Conservation (phyloP, 345 rosid species). For the Stellera chamaejasme region DNA sequence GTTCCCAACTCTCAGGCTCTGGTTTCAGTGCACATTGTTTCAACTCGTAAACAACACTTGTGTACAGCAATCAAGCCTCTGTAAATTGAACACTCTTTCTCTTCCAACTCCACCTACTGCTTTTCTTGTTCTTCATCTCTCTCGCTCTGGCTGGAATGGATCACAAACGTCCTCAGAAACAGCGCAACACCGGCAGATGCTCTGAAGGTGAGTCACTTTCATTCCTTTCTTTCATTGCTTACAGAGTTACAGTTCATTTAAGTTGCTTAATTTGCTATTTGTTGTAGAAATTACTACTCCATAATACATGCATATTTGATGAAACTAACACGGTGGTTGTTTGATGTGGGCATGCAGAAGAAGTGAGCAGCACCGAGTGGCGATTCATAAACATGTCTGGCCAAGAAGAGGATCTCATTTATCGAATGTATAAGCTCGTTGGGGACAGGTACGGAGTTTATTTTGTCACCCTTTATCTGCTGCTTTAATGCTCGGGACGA, state of each 20-base stretch:
- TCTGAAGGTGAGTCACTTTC: conserved; percentile 46
- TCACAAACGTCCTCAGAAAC: conserved; percentile 50
- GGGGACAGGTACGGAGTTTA: conserved; percentile 51
- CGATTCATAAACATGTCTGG: conserved; percentile 78
- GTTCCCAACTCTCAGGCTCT: conserved; percentile 10
- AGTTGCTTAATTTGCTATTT: background rate
- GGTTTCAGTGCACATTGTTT: conserved; percentile 9
- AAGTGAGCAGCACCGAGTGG: conserved; percentile 95
- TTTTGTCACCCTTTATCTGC: background rate
- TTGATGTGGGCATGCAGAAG: conserved; percentile 24
- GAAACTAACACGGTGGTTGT: background rate
- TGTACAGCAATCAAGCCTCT: no score
- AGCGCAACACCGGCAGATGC: conserved; percentile 34
- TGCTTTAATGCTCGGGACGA: background rate
- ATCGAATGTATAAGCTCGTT: conserved; percentile 80
- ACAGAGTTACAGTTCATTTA: background rate
- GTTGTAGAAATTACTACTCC: background rate
- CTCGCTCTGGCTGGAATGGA: conserved; percentile 36
- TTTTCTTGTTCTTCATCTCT: background rate
- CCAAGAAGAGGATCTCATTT: conserved; percentile 92
- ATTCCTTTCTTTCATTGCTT: background rate
- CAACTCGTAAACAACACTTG: background rate
- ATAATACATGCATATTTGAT: background rate
- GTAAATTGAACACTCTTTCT: background rate
- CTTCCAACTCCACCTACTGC: background rate